These are phyloP conservation scores for Cyathus striatus DNA, from an alignment of 768 basidiomycete genomes.

Conservation along the genomic window DNA sequence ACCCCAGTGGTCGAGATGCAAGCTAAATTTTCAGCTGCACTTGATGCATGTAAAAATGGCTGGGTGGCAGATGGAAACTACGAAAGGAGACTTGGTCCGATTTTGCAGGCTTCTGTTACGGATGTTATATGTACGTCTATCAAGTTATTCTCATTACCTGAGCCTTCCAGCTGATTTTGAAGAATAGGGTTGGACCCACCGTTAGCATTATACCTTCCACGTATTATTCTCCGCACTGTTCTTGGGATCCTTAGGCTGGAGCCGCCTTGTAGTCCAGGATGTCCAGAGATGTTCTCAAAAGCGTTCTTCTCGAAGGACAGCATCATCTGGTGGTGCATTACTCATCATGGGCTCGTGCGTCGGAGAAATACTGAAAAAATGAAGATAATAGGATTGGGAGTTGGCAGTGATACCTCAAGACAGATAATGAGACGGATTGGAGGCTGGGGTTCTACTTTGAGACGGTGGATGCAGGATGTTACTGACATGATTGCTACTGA, in stretches of 20 bases:
- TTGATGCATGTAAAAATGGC: conserved; percentile 26
- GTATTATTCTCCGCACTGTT: conserved; percentile 50
- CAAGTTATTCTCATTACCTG: too few species aligned
- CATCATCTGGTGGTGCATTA: conserved; percentile 48
- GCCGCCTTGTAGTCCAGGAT: conserved; percentile 43
- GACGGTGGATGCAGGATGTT: conserved; percentile 33
- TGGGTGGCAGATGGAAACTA: conserved; percentile 57
- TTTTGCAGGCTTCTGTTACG: conserved; percentile 35
- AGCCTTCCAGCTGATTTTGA: neutral
- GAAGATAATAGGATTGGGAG: conserved; percentile 22
- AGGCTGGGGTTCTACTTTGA: conserved; percentile 42
- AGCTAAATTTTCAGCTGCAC: conserved; percentile 17
- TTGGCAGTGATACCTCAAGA: conserved; percentile 18
- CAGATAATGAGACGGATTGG: conserved; percentile 44
- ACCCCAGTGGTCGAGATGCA: conserved; percentile 23
- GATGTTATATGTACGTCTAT: conserved; percentile 27
- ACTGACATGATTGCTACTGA: conserved; percentile 24
- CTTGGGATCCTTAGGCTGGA: conserved; percentile 31
- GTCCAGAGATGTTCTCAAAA: conserved; percentile 32
- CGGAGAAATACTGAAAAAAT: conserved; percentile 18
- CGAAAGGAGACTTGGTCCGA: conserved; percentile 14
- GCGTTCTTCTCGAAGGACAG: conserved; percentile 44
- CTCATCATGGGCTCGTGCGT: conserved; percentile 30
- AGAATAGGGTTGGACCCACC: conserved; percentile 65
- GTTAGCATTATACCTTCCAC: conserved; percentile 54